Conservation (phyloP, 495 filamentous ascomycete species). For the Hypoxylon fuscum region DNA sequence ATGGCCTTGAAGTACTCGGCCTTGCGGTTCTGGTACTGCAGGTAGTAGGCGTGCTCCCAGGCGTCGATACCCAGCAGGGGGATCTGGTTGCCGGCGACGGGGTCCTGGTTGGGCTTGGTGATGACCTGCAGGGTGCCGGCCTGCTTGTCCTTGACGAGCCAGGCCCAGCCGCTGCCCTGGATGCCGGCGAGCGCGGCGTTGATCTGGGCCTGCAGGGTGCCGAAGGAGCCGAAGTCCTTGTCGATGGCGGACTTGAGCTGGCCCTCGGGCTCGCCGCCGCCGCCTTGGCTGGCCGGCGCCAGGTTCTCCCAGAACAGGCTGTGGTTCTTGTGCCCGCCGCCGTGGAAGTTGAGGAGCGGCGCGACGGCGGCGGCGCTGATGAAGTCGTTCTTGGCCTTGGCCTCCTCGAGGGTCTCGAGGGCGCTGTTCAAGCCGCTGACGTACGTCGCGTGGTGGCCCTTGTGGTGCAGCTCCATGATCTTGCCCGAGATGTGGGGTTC, state of each 20-base stretch:
- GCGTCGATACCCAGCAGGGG: conserved; percentile 95
- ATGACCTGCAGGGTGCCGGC: conserved; percentile 79
- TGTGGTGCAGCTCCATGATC: conserved; percentile 96
- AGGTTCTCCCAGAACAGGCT: conserved; percentile 98
- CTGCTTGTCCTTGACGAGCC: conserved; percentile 92
- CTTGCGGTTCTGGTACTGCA: conserved; percentile 99
- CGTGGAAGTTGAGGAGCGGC: conserved; percentile 94
- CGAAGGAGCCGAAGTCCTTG: conserved; percentile 78
- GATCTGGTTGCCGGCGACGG: conserved; percentile 84
- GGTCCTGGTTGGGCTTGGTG: conserved; percentile 84
- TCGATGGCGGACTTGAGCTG: conserved; percentile 72
- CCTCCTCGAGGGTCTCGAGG: conserved; percentile 67
- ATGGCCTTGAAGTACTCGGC: conserved; percentile 96
- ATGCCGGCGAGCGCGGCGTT: conserved; percentile 86
- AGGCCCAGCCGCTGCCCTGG: conserved; percentile 95
- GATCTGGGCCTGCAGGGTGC: conserved; percentile 80
- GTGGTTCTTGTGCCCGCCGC: conserved; percentile 95
- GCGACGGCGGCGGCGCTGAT: conserved; percentile 80
- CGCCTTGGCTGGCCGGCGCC: conserved; percentile 70
- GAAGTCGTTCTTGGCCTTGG: conserved; percentile 66
- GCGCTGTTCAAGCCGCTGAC: conserved; percentile 76
- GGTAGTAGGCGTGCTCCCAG: conserved; percentile 79
- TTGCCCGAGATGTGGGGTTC: conserved; percentile 94
- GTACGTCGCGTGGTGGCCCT: conserved; percentile 82
- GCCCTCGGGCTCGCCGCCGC: conserved; percentile 80